Conservation (phyloP, 768 basidiomycete genomes). For the Auriscalpium orientale region DNA sequence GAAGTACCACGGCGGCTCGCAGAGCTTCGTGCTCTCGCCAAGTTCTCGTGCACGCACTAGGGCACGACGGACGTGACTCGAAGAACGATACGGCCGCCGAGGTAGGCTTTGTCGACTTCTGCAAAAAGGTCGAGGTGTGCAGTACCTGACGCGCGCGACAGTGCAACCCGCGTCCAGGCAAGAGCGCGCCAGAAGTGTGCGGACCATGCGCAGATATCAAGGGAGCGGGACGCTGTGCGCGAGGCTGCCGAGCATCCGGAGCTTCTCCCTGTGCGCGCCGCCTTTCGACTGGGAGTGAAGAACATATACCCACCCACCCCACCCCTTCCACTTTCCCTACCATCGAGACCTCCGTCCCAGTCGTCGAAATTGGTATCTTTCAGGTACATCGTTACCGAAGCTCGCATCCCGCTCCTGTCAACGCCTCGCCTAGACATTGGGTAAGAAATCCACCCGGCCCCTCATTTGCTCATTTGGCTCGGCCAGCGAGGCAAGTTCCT, state of each 20-base stretch:
- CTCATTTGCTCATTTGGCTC: background rate
- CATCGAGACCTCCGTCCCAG: background rate
- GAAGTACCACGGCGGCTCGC: constrained; percentile 36
- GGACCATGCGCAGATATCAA: constrained; percentile 54
- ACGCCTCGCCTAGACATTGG: constrained; percentile 17
- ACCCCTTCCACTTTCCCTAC: constrained; percentile 22
- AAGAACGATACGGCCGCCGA: constrained; percentile 38
- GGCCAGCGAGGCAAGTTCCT: too few species aligned
- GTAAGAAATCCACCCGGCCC: constrained; percentile 1
- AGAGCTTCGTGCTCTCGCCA: too few species aligned
- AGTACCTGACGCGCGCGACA: too few species aligned
- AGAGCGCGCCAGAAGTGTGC: constrained; percentile 62
- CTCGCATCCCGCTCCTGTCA: too few species aligned
- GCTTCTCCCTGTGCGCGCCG: constrained; percentile 32
- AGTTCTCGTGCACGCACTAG: constrained; percentile 64
- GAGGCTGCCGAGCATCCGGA: constrained; percentile 37
- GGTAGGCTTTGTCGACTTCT: constrained; percentile 44
- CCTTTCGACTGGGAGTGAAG: constrained; percentile 70
- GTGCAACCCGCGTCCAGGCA: too few species aligned
- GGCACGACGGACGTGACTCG: constrained; percentile 37
- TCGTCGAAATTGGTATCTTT: constrained; percentile 14
- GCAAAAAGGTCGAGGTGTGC: too few species aligned
- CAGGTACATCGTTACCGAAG: too few species aligned
- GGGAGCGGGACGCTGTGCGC: constrained; percentile 45
- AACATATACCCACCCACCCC: too few species aligned